Conservation (phyloP, 345 rosid species). For the Acer campestre region DNA sequence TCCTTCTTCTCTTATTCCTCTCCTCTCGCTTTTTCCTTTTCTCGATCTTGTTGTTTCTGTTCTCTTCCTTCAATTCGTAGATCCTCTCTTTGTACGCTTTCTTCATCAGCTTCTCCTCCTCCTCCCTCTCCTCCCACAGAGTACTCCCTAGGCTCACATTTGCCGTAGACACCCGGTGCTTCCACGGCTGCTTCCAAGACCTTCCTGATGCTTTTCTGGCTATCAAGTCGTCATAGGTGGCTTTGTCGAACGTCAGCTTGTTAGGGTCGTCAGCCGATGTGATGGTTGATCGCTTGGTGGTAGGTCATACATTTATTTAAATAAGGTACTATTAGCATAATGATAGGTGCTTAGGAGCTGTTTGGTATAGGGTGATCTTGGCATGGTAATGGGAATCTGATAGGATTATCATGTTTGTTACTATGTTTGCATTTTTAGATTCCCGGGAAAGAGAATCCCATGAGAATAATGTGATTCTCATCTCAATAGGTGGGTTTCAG, state of each 20-base stretch:
- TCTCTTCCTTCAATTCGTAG: slow-evolving; percentile 23
- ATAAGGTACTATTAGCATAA: too few relatives aligned
- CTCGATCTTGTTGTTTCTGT: slow-evolving; percentile 69
- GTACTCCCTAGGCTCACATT: slow-evolving; percentile 58
- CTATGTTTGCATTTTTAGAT: too few relatives aligned
- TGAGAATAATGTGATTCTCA: too few relatives aligned
- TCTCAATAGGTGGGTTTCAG: too few relatives aligned
- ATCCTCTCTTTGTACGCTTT: slow-evolving; percentile 44
- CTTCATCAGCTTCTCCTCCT: slow-evolving; percentile 72
- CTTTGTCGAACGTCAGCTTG: slow-evolving; percentile 58
- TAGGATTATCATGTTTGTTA: too few relatives aligned
- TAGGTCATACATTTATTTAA: slow-evolving; percentile 14
- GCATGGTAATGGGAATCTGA: too few relatives aligned
- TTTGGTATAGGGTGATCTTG: too few relatives aligned
- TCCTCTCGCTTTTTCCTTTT: slow-evolving; percentile 35
- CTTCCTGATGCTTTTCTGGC: slow-evolving; percentile 87
- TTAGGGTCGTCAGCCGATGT: slow-evolving; percentile 69
- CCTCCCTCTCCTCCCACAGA: slow-evolving; percentile 58
- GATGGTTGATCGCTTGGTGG: slow-evolving; percentile 76
- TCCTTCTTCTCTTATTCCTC: slow-evolving; percentile 71
- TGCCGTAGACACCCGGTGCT: slow-evolving; percentile 69
- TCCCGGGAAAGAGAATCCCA: too few relatives aligned
- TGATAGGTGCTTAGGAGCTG: too few relatives aligned
- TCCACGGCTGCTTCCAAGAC: slow-evolving; percentile 63
- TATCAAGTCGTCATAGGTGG: slow-evolving; percentile 90